Base-by-base conservation (phyloP, 1,139 yeast genomes). In the Hemisphaericaspora subhashii region DNA sequence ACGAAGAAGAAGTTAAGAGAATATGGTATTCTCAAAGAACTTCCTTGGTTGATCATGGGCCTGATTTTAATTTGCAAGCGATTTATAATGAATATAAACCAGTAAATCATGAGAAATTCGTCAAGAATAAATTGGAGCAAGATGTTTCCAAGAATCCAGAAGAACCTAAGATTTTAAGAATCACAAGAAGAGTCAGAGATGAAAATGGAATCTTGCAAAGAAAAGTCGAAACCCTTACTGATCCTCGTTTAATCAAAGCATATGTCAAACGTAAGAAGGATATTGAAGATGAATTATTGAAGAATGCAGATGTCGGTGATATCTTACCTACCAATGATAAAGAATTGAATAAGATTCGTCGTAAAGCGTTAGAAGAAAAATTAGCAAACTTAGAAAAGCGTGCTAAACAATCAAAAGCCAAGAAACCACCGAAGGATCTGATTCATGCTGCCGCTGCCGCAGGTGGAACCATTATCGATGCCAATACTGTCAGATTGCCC, bases 21-120 rank as follows among this genome's bases (percentile, higher is more conserved):
- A 90, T 92, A 29, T 94, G 99, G 99, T 83, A 85, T 53, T 80
- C 85, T 5, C 98, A 92, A 57, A 78, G 84, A 43, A 74, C 77
- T 44, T 75, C 85, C 9, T 66, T 90, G 41, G 78, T 65, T 11
- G 74, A 68, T 45, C 64, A 64, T 29, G 70, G 65, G 11, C 47
- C 54, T 14, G 60, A 57, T 3, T 60, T 48, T 35, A 54, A 54
- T 32, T 56, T 58, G 40, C 56, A 62, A 31, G 57, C 58, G 13
- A 60, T 70, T 24, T 71, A 69, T 46, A 53, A 63, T 16, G 70
- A 68, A 51, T 70, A 68, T 47, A 62, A 56, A 37, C 76, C 80
- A 0, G 45, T 58, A 5, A 60, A 64, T 38, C 76, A 68, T 42
- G 48, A 44, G 58, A 68, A 50, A 50, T 60, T 52, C 41, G 51